A percentile compares a stretch with the other conserved stretches of the same genome.
Evolutionary conservation across 495 filamentous ascomycete species (phyloP).

Genomic region (Parathielavia appendiculata): DNA sequence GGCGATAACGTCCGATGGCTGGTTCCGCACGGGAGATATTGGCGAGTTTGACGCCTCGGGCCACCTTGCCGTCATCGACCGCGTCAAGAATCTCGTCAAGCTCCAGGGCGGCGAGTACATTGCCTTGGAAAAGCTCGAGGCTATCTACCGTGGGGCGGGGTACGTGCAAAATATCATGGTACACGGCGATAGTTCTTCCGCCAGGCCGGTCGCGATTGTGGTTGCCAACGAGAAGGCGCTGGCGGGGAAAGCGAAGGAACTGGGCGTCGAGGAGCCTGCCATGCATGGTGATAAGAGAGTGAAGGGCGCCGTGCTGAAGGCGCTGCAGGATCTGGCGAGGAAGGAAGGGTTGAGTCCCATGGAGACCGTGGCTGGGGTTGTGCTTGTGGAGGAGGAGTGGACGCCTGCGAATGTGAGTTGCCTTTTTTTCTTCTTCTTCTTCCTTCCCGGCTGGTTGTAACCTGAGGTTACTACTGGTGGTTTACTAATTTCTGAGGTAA

Average conservation of each 20-base stretch:
- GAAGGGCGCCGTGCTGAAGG: constrained; percentile 48
- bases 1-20: constrained; percentile 75
- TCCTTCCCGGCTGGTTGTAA: not conserved
- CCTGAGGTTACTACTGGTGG: not conserved
- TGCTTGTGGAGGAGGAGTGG: constrained; percentile 61
- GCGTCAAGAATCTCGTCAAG: constrained; percentile 80
- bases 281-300: constrained; percentile 44
- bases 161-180: constrained; percentile 57
- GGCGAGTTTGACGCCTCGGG: constrained; percentile 67
- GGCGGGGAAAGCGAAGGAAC: constrained; percentile 45
- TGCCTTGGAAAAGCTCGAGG: constrained; percentile 62
- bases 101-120: constrained; percentile 62
- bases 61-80: constrained; percentile 81
- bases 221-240: constrained; percentile 52
- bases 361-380: constrained; percentile 57
- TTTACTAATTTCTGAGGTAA: constrained; percentile 24
- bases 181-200: constrained; percentile 47
- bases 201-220: constrained; percentile 55
- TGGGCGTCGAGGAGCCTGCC: constrained; percentile 47
- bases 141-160: constrained; percentile 52
- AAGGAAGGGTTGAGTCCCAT: constrained; percentile 49
- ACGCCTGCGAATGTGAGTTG: constrained; percentile 56
- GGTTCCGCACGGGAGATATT: constrained; percentile 91
- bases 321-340: constrained; percentile 47
- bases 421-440: not conserved